These are phyloP conservation scores for Penicillium roqueforti DNA, from an alignment of 495 filamentous ascomycete genomes.

Conservation along the genomic window DNA sequence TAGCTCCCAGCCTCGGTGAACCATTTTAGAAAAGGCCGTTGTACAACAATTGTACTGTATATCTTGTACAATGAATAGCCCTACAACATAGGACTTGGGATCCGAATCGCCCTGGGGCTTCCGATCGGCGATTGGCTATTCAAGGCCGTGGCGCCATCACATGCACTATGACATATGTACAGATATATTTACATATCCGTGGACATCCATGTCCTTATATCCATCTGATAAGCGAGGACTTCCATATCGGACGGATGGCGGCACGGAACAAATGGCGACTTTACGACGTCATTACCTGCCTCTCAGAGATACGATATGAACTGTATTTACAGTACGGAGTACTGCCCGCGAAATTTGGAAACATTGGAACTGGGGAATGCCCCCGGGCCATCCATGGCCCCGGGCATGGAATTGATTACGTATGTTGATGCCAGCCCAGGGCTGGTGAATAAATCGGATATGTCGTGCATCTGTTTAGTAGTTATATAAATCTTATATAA, in stretches of 20 bases:
- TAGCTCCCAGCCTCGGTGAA: constrained; percentile 25
- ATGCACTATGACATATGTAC: not conserved
- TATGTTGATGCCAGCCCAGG: no score
- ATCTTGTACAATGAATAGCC: not conserved
- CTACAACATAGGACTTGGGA: not conserved
- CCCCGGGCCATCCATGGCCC: no score
- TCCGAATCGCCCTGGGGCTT: no score
- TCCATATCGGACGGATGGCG: constrained; percentile 12
- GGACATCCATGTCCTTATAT: not conserved
- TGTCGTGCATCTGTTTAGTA: no score
- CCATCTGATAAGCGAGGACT: constrained; percentile 7
- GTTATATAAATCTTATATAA: no score
- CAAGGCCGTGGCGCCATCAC: not conserved
- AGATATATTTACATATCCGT: not conserved
- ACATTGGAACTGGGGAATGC: not conserved
- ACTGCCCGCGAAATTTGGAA: not conserved
- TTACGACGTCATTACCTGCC: constrained; percentile 38
- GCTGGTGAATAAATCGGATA: no score
- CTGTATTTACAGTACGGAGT: constrained; percentile 9
- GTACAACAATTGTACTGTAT: not conserved
- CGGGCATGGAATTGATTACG: not conserved
- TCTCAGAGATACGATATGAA: not conserved
- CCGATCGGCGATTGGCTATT: not conserved
- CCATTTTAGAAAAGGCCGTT: constrained; percentile 16
- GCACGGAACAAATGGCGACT: constrained; percentile 26